Evolutionary conservation across 495 filamentous ascomycete genomes (phyloP).

Genomic region (Chlorociboria aeruginascens): DNA sequence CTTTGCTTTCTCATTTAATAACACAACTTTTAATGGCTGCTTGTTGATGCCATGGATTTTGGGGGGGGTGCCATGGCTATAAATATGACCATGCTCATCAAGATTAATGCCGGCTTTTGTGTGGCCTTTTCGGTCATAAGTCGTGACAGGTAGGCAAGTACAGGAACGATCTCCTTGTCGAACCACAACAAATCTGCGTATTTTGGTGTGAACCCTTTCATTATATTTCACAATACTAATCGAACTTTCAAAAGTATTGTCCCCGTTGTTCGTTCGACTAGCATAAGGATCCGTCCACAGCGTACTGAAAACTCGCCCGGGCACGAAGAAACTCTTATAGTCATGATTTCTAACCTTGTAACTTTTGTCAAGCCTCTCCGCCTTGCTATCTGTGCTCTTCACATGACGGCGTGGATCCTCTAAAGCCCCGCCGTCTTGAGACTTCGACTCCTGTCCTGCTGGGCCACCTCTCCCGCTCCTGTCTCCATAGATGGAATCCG

Average conservation of each 20-base stretch:
- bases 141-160: constrained; percentile 12
- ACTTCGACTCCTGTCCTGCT: background rate
- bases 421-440: background rate
- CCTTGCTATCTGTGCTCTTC: background rate
- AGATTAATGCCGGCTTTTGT: constrained; percentile 8
- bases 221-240: constrained; percentile 3
- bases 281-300: constrained; percentile 11
- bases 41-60: background rate
- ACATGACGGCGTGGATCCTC: background rate
- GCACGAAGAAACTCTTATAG: constrained; percentile 11
- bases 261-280: background rate
- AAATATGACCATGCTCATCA: constrained; percentile 13
- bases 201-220: constrained; percentile 10
- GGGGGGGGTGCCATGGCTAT: constrained; percentile 3
- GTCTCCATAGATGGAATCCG: background rate
- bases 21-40: constrained; percentile 4
- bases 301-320: constrained; percentile 14
- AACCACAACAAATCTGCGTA: constrained; percentile 18
- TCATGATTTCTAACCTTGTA: constrained; percentile 10
- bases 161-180: constrained; percentile 1
- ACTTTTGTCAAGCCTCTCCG: constrained; percentile 7
- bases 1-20: background rate
- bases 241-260: background rate
- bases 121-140: constrained; percentile 4
- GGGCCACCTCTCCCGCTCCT: background rate